A percentile compares a stretch with the other conserved stretches of the same genome.
These are phyloP conservation scores for Amanita pseudoporphyria DNA, from an alignment of 768 basidiomycete genomes.

Conservation along the genomic window DNA sequence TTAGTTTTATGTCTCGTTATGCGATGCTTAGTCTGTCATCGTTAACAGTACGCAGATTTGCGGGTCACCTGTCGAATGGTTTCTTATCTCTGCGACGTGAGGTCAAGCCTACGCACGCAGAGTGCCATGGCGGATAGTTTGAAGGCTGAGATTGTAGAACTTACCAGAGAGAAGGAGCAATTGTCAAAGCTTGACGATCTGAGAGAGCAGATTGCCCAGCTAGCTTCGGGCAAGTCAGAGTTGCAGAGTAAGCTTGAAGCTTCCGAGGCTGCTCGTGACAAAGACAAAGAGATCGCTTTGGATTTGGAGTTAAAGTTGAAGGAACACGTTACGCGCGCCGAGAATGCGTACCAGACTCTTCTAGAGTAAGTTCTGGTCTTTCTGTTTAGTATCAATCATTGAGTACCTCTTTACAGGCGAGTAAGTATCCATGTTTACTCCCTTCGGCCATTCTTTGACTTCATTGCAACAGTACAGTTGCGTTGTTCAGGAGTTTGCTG, in stretches of 20 bases:
- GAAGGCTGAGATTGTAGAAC: conserved; percentile 23
- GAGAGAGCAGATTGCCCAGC: conserved; percentile 22
- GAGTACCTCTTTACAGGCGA: conserved; percentile 15
- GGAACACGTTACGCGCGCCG: conserved; percentile 39
- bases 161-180: conserved; percentile 25
- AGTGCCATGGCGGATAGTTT: conserved; percentile 23
- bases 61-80: conserved; percentile 39
- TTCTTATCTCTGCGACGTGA: conserved; percentile 39
- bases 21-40: conserved; percentile 7
- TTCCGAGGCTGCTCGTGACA: conserved; percentile 30
- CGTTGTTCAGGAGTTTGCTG: conserved; percentile 21
- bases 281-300: conserved; percentile 43
- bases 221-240: conserved; percentile 25
- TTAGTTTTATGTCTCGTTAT: neutral
- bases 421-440: conserved; percentile 16
- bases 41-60: conserved; percentile 39
- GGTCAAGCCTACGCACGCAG: conserved; percentile 26
- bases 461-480: conserved; percentile 20
- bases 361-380: conserved; percentile 25
- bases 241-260: conserved; percentile 23
- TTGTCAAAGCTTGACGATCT: conserved; percentile 16
- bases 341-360: conserved; percentile 30
- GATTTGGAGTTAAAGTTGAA: conserved; percentile 44
- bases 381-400: conserved; percentile 5
- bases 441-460: neutral